phyloP scores from a whole-genome alignment of 1,284 basidiomycete species.

The Pyrrhoderma lamaoense region DNA sequence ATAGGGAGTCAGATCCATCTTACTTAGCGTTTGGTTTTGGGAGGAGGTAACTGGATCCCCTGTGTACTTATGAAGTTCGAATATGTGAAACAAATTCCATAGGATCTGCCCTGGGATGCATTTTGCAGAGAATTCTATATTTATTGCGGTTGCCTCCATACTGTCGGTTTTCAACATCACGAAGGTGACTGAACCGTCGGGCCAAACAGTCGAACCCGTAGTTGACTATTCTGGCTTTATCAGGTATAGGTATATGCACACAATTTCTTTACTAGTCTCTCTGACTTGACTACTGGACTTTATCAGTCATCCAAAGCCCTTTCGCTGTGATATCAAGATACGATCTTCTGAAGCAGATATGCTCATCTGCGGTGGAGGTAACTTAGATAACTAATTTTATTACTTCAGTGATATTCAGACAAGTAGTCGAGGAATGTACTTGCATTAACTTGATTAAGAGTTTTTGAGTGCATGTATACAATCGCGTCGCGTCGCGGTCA shows the following conservation, averaged over 20 bases:
- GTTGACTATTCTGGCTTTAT: conserved; percentile 15
- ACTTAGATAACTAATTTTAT: too few relatives aligned
- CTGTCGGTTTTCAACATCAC: conserved; percentile 26
- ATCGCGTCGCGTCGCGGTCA: conserved; percentile 11
- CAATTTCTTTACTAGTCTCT: neutral
- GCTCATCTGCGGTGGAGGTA: neutral
- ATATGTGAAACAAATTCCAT: neutral
- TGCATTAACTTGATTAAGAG: too few relatives aligned
- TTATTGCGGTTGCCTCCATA: conserved; percentile 27
- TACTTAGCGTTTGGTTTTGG: conserved; percentile 24
- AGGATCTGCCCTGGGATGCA: conserved; percentile 29
- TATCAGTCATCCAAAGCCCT: conserved; percentile 17
- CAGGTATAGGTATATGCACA: conserved; percentile 5
- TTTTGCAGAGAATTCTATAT: conserved; percentile 29
- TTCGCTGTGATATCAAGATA: conserved; percentile 15
- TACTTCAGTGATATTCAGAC: too few relatives aligned
- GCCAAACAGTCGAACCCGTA: conserved; percentile 26
- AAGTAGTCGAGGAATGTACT: too few relatives aligned
- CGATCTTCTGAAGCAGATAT: conserved; percentile 7
- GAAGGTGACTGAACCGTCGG: conserved; percentile 25
- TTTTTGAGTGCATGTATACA: too few relatives aligned
- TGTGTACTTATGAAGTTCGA: conserved; percentile 5
- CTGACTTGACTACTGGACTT: neutral
- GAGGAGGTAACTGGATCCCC: conserved; percentile 20
- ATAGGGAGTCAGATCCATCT: conserved; percentile 14